Base-by-base conservation (phyloP, 2,329 filamentous ascomycete genomes). In the Scolecobasidium constrictum region DNA sequence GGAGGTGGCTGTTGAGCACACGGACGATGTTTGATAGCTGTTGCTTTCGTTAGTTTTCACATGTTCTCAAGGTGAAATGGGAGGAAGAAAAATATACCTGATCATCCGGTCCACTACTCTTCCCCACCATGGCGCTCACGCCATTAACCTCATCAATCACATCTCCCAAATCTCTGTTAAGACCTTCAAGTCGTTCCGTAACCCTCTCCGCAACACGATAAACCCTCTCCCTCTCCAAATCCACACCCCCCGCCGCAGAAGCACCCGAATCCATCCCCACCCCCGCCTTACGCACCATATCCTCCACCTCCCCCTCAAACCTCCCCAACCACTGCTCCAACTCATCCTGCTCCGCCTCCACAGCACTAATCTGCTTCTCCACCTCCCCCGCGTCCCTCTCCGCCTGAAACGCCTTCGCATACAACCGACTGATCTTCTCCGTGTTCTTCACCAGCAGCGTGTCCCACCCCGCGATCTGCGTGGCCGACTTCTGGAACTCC, bases 71-170 rank as follows among this genome's bases (percentile, higher is more conserved):
- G 28, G 7, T 19, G 17, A 44, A 7, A 38, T 15, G 6, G n/a
- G n/a, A n/a, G n/a, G n/a, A n/a, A n/a, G n/a, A 19, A 12, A 40
- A 33, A 49, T 50, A 39, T 56, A 60, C 56, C 31, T 54, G 50
- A 46, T 58, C 54, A 49, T 64, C 60, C 20, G 85, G 77, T 64
- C 93, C 93, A 63, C 75, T 82, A 46, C 83, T 86, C 72, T 93
- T 94, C 72, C 79, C 90, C 50, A 98, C 68, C 18, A 81, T 86
- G 43, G 84, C 76, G n/a, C 86, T 92, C 48, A 93, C 90, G 52
- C 81, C 78, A 59, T 98, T 98, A 59, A 98, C 94, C 64, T 96
- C 92, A 58, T 94, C 88, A 53, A 98, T 94, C 87, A 98, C 96
- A 65, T 86, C 90, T 38, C 78, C 80, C 49, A 98, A 71, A 58